Percentiles rank a stretch among this genome's conserved stretches.
phyloP scores from a whole-genome alignment of 2,329 filamentous ascomycete species.

The Ceratocystis cacaofunesta region DNA sequence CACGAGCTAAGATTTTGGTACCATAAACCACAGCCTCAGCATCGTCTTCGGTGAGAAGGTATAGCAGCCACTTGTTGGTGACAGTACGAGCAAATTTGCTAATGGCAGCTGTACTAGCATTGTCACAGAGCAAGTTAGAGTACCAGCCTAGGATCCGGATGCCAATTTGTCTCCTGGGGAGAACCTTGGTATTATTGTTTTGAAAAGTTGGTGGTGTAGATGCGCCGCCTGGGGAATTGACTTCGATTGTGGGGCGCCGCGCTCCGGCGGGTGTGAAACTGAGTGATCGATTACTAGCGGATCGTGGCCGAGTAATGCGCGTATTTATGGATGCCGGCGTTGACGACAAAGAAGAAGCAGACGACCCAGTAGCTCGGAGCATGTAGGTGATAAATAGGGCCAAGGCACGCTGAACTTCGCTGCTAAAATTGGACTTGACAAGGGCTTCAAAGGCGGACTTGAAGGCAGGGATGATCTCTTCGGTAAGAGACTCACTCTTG shows the following conservation, averaged over 20 bases:
- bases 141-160: conserved; percentile 64
- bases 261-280: conserved; percentile 26
- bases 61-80: conserved; percentile 92
- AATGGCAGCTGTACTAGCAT: conserved; percentile 51
- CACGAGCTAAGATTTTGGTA: conserved; percentile 65
- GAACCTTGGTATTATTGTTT: not conserved
- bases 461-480: conserved; percentile 60
- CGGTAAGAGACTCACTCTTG: conserved; percentile 65
- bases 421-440: conserved; percentile 64
- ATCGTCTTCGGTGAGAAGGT: conserved; percentile 77
- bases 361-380: conserved; percentile 46
- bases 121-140: conserved; percentile 60
- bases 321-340: conserved; percentile 21
- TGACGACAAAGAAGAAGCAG: conserved; percentile 31
- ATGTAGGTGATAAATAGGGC: conserved; percentile 89
- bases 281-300: conserved; percentile 9
- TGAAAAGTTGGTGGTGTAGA: not conserved
- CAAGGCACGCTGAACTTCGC: conserved; percentile 71
- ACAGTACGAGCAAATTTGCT: conserved; percentile 86
- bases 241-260: conserved; percentile 12
- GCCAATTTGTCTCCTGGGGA: conserved; percentile 41
- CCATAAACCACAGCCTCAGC: conserved; percentile 68
- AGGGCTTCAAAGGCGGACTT: conserved; percentile 65
- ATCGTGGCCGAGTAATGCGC: conserved; percentile 5
- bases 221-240: conserved; percentile 9